These are phyloP conservation scores for Pleurotus platypus DNA, from an alignment of 768 basidiomycete species.

Conservation along the genomic window DNA sequence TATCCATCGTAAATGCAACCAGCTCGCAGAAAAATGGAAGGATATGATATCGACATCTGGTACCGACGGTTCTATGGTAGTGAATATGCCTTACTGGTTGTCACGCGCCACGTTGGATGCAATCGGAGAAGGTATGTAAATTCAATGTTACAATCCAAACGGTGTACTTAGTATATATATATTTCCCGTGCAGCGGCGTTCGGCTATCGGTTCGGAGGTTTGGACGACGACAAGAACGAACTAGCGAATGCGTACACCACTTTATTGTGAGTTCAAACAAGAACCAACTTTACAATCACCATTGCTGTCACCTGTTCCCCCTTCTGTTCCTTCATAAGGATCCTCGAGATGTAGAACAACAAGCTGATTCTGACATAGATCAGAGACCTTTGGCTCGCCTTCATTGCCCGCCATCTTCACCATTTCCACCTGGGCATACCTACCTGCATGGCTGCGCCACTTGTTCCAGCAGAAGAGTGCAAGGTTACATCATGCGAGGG, in stretches of 20 bases:
- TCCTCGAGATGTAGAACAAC: background rate
- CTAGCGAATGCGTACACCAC: too few relatives aligned
- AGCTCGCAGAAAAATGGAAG: constrained; percentile 51
- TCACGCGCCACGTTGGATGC: constrained; percentile 48
- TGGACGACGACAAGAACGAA: constrained; percentile 20
- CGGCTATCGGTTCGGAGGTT: constrained; percentile 53
- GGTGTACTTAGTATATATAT: background rate
- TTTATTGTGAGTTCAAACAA: background rate
- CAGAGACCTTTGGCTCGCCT: constrained; percentile 45
- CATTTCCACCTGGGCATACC: constrained; percentile 32
- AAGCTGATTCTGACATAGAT: constrained; percentile 20
- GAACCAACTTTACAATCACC: too few relatives aligned
- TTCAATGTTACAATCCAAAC: background rate
- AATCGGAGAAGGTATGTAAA: constrained; percentile 42
- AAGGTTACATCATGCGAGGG: constrained; percentile 38
- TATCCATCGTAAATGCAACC: background rate
- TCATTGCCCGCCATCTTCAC: constrained; percentile 43
- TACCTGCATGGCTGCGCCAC: constrained; percentile 41
- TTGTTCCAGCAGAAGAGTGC: constrained; percentile 39
- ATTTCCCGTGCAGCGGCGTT: constrained; percentile 36
- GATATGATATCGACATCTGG: constrained; percentile 39
- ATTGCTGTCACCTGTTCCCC: too few relatives aligned
- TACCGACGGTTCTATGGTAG: constrained; percentile 31
- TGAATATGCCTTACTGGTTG: constrained; percentile 50
- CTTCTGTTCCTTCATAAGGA: too few relatives aligned